Evolutionary conservation across 163 green algal species (phyloP), one percentile per base, ranked within the genome.

Genomic region (Scenedesmus sp.): DNA sequence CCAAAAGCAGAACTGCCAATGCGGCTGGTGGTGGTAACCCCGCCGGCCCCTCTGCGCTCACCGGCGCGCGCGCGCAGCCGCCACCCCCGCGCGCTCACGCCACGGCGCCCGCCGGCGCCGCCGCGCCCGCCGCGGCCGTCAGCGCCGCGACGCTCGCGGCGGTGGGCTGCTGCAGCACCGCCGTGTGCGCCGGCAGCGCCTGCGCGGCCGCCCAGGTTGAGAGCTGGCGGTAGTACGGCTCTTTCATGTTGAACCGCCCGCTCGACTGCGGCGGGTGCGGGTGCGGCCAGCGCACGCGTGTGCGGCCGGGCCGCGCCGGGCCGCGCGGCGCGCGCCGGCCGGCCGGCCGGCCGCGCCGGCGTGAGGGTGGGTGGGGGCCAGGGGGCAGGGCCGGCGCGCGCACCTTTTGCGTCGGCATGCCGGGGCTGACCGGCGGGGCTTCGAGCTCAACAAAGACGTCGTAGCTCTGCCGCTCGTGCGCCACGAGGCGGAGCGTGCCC

Each of bases 181-280:
- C 39, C 10, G 39, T 10, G 39, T 6, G 39, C 39, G 10, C 39
- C 39, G 58, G 24, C 39, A 45, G 62, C 58, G 42, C 22, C 48
- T 75, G 74, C 22, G n/a, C n/a, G n/a, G 39, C 6, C 2, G 45
- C 70, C 69, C 70, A 84, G n/a, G 18, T 64, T 2, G 69, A 90
- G 9, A 93, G 71, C 75, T 95, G 91, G 50, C 94, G 73, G 87
- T 98, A 98, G 83, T 96, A 97, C 0, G 94, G 94, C 80, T 98
- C 94, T 75, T 98, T 98, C 53, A 98, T 79, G 75, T 98, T 94
- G 50, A 95, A 93, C 63, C 88, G 88, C 26, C 90, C 89, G 3
- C 7, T 67, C 18, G 76, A 84, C 26, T 83, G 45, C 34, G 42
- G 34, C 20, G 28, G n/a, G 5, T n/a, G 24, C 9, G 15, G 20